Base-by-base conservation (phyloP, 108 stramenopile species). In the Chaetoceros tenuissimus region DNA sequence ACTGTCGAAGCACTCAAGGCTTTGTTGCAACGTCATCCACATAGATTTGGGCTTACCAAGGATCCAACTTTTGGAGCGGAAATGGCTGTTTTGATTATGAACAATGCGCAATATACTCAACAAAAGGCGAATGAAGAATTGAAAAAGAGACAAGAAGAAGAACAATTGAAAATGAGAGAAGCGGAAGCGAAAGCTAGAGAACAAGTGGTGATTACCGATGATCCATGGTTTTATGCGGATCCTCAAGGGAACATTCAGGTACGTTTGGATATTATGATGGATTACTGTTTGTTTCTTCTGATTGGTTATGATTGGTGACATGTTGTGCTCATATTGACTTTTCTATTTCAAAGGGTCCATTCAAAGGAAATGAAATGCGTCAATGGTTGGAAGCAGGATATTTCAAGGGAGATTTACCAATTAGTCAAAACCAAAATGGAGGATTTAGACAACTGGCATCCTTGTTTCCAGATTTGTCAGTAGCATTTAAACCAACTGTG, bases 381-480 rank as follows among this genome's bases (percentile, higher is more conserved):
- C 94, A 96, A 75, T 98, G 97, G 97, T 74, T 95, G 43, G 94
- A 96, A 62, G 92, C 92, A 45, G 97, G 97, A 7, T 98, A 98
- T 72, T 98, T 98, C 64, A 90, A 96, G 69, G 90, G 89, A 5
- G 88, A 94, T 48, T 67, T 94, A 29, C 91, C 90, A 10, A 88
- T 96, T 31, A 87, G 90, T 28, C 86, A 87, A 53, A 66, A 78
- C 34, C 61, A 68, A 10, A 62, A 46, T 55, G 95, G 90, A 34
- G 84, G 85, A 20, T 96, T 96, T 63, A 59, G 55, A 45, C 68
- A 82, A 8, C 60, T 96, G 24, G 68, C 72, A 8, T 60, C 62
- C 23, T 70, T 74, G 48, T 94, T 89, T 59, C 82, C 88, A 3
- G 86, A 95, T 69, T 65, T 83, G 27, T 55, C 31, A 17, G 48